phyloP scores from a whole-genome alignment of 2,329 filamentous ascomycete species.

The Lachnellula occidentalis region DNA sequence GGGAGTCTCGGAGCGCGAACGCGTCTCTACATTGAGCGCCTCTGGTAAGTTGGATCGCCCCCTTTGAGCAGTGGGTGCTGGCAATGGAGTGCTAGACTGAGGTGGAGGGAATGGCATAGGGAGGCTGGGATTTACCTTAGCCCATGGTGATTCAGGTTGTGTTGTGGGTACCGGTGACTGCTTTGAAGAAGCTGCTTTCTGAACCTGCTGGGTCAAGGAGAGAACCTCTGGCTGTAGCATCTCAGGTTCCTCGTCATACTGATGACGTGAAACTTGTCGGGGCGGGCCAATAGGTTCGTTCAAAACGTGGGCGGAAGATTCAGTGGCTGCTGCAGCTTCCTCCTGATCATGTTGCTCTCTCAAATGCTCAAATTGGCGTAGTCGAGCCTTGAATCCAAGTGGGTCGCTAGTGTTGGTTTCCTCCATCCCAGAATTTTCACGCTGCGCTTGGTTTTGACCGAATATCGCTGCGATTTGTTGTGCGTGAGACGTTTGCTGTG shows the following conservation, averaged over 20 bases:
- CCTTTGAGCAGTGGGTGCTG: conserved; percentile 83
- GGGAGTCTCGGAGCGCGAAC: conserved; percentile 76
- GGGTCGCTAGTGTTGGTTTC: conserved; percentile 56
- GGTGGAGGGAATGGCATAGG: conserved; percentile 70
- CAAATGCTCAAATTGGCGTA: conserved; percentile 78
- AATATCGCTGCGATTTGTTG: conserved; percentile 29
- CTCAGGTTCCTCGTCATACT: conserved; percentile 31
- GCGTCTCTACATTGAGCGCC: conserved; percentile 53
- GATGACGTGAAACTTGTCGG: conserved; percentile 18
- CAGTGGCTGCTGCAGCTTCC: conserved; percentile 23
- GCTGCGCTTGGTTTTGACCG: conserved; percentile 29
- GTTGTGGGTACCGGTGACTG: conserved; percentile 44
- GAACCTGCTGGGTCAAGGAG: conserved; percentile 78
- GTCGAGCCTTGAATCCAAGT: conserved; percentile 55
- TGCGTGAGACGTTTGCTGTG: conserved; percentile 21
- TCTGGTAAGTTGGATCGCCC: conserved; percentile 81
- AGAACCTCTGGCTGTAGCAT: conserved; percentile 42
- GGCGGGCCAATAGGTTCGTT: conserved; percentile 25
- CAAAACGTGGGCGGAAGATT: conserved; percentile 30
- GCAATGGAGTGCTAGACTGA: conserved; percentile 73
- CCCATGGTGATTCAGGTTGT: conserved; percentile 49
- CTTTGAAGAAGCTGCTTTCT: conserved; percentile 62
- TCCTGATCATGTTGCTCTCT: conserved; percentile 65
- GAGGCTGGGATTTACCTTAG: conserved; percentile 57
- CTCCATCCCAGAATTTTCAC: conserved; percentile 55